Conservation (phyloP, 352 stramenopile species). For the Globisporangium echinulatum region DNA sequence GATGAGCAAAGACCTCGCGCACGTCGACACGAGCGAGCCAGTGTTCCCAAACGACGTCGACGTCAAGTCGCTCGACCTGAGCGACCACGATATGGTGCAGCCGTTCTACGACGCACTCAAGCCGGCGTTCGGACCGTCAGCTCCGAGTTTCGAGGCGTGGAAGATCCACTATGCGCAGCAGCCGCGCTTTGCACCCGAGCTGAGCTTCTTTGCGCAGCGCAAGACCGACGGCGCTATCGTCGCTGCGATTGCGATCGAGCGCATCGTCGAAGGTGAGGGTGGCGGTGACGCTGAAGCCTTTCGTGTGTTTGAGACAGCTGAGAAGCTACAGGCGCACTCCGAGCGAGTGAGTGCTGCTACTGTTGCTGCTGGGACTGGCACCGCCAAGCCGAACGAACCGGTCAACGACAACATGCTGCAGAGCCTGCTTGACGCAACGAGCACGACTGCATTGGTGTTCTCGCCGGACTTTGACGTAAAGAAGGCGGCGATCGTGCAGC, state of each 20-base stretch:
- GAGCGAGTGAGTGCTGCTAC: background rate
- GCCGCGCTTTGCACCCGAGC: constrained; percentile 12
- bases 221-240: background rate
- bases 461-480: background rate
- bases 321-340: background rate
- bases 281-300: background rate
- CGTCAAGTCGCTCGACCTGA: constrained; percentile 31
- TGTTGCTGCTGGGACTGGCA: background rate
- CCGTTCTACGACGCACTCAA: constrained; percentile 12
- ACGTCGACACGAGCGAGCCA: background rate
- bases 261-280: constrained; percentile 2
- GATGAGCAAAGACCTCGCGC: constrained; percentile 4
- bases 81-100: constrained; percentile 37
- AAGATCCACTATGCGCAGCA: constrained; percentile 14
- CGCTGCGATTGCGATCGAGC: constrained; percentile 2
- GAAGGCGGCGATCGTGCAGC: background rate
- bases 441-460: background rate
- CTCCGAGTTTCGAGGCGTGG: constrained; percentile 12
- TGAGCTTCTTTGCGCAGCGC: constrained; percentile 14
- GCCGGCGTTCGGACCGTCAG: constrained; percentile 6
- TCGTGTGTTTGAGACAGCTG: background rate
- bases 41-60: constrained; percentile 22
- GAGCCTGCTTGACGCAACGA: background rate
- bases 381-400: background rate
- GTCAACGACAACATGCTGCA: background rate